Evolutionary conservation across 164 flowering plant species (phyloP), one percentile per base, ranked within the genome.

Genomic region (Nymphaea thermarum): DNA sequence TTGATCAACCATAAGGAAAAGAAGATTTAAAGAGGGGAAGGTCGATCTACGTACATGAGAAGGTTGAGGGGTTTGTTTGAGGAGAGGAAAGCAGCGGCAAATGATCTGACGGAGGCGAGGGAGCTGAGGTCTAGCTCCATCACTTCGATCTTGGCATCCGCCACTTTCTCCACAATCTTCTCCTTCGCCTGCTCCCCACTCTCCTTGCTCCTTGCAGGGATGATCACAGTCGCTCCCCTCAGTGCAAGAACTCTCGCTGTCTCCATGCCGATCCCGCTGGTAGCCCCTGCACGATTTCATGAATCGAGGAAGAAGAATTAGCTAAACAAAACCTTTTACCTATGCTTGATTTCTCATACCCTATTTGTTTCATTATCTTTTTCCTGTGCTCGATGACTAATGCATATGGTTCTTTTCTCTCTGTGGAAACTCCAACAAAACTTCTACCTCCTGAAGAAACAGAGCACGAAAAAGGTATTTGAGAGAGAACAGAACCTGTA

Each of bases 401-500:
- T 8, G 10, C 15, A 55, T 8, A 55, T 55, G 10, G 60, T 8
- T 15, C 15, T 55, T 8, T 8, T 15, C 15, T 1, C 60, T 8
- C 12, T 55, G 12, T 15, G 15, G 1, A 2, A 55, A 25, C 60
- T 55, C 60, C 60, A 55, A 8, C 60, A 55, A 55, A 15, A 15
- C 12, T 25, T 25, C 36, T 25, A 25, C 36, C 36, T 25, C 36
- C 36, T 25, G 1, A 25, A 25, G 36, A 25, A 25, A 25, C 36
- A 25, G 36, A 25, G 36, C 36, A 25, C 1, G 36, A 25, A 25
- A 25, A 25, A 25, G 36, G 36, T 8, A 16, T 8, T 1, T 2
- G 2, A 61, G 15, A 25, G 17, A 61, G 41, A 43, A 44, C 17
- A 41, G 42, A 7, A 74, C 80, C 80, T 63, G 80, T 77, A 42